Evolutionary conservation across 306 rosid species (phyloP), one percentile per base, ranked within the genome.

Genomic region (Ammopiptanthus mongolicus): DNA sequence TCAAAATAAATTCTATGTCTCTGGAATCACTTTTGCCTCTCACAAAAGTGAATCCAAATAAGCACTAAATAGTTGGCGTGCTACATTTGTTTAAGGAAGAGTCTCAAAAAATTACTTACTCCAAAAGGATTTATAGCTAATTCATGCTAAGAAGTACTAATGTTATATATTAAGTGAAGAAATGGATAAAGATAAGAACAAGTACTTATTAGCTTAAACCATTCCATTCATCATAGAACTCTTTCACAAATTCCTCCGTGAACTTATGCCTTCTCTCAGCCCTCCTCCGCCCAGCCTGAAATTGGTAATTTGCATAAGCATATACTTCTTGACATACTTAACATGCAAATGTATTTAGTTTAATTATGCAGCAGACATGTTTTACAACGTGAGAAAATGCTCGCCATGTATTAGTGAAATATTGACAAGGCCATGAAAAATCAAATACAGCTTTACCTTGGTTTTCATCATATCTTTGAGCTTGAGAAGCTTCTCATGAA

Each of bases 381-480:
- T 59, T 68, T 22, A 69, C 4, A 52, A 47, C 63, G 10, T 36
- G 19, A 12, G 23, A 33, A 59, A 66, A 81, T 13, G 57, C 44
- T 76, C 14, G 21, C 31, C 48, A 3, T 64, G 53, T 19, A 37
- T 42, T 12, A 18, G 44, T 3, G 50, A 23, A 55, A 69, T 21
- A 52, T 61, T 77, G 37, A 23, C 3, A 39, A 14, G 6, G 77
- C 41, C 17, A 14, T 60, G 6, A 7, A 11, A 51, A 73, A 44
- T 25, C 1, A 5, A 55, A 70, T 19, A 13, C 4, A 12, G 37
- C 3, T 8, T 57, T 81, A 91, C 98, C 96, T 88, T 70, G 52
- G 97, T 94, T 90, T 94, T 94, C 98, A 91, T 94, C 87, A 91
- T 78, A 84, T 85, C 86, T 84, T 91, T 94, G 56, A 94, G 90